phyloP scores from a whole-genome alignment of 2,329 filamentous ascomycete genomes.

The Ilyonectria sp. region DNA sequence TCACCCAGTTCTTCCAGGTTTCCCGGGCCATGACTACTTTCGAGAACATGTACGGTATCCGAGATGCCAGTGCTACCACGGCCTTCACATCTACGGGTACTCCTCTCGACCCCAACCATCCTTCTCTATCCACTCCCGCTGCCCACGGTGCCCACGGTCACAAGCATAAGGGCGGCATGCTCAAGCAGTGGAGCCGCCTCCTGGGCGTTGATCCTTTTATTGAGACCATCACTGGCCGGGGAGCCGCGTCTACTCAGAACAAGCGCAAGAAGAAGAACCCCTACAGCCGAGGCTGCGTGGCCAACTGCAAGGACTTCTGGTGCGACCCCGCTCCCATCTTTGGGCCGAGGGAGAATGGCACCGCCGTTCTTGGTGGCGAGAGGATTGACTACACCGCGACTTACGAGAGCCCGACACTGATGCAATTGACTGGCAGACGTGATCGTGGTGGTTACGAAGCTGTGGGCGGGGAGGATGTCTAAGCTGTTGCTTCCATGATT shows the following conservation, averaged over 20 bases:
- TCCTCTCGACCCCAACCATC: constrained; percentile 77
- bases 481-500: constrained; percentile 21
- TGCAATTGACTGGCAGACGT: constrained; percentile 68
- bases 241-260: constrained; percentile 73
- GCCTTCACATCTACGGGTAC: constrained; percentile 85
- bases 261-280: constrained; percentile 79
- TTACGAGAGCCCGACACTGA: constrained; percentile 86
- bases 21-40: constrained; percentile 95
- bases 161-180: constrained; percentile 74
- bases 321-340: constrained; percentile 90
- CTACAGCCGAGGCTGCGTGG: constrained; percentile 85
- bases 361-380: constrained; percentile 83
- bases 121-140: constrained; percentile 70
- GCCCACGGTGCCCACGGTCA: constrained; percentile 63
- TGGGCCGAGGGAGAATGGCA: constrained; percentile 79
- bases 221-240: constrained; percentile 88
- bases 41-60: constrained; percentile 92
- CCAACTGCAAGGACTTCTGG: constrained; percentile 98
- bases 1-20: constrained; percentile 94
- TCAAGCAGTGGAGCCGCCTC: constrained; percentile 86
- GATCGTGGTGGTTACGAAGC: constrained; percentile 73
- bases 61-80: constrained; percentile 72
- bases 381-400: constrained; percentile 88
- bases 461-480: constrained; percentile 70
- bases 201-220: constrained; percentile 95